Evolutionary conservation across 805 yeast species (phyloP), one percentile per base, ranked within the genome.

Genomic region (Candida anglica): DNA sequence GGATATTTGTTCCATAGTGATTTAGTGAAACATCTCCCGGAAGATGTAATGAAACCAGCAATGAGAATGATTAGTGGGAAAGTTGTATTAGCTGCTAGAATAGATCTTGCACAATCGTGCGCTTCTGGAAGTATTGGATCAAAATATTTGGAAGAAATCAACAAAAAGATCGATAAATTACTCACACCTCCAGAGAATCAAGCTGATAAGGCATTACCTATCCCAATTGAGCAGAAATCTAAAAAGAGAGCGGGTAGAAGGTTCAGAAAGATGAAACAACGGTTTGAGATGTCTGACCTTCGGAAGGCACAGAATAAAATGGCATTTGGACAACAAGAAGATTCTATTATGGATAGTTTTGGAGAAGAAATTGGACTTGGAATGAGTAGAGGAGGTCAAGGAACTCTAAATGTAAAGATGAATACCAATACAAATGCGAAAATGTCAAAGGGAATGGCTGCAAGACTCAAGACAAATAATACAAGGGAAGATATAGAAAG

Each of bases 281-380:
- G 85, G 50, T 80, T 82, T 58, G 81, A 80, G 48, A 72, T 84
- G 71, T 81, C 95, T 0, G 95, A 88, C 35, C 53, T 85, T 28
- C 79, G 88, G 22, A 81, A 78, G 43, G 83, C 95, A 3, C 95
- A 86, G 48, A 88, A 91, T 53, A 75, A 84, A 49, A 72, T 89
- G 76, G 82, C 71, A 27, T 89, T 91, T 60, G 96, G 95, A 5
- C 73, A 79, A 46, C 67, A 71, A 41, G 96, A 86, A 50, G 76
- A 70, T 15, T 71, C 80, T 1, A 62, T 69, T 3, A 62, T 65
- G 40, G 88, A 83, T 41, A 67, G 77, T 0, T 81, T 66, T 51
- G 95, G 94, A 8, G 88, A 86, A 34, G 95, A 86, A 47, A 64
- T 83, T 20, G 96, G 96, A 0, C 49, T 87, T 31, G 95, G 96